Conservation (phyloP, 2,329 filamentous ascomycete genomes). For the Botrytis fabae region DNA sequence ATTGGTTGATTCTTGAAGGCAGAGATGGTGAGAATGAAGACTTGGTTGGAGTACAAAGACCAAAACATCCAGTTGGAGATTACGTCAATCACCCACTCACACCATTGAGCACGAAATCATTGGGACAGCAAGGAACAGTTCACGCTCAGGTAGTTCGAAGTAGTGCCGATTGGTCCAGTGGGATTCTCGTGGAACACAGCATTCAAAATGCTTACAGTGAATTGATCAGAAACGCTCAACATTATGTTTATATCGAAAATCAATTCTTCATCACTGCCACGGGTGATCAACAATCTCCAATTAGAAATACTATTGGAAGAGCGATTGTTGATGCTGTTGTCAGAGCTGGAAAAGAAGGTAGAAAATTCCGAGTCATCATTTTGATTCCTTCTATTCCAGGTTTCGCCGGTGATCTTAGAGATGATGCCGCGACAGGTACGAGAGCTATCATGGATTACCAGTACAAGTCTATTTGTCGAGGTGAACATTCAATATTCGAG, state of each 20-base stretch:
- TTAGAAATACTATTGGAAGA: conserved; percentile 83
- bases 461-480: conserved; percentile 92
- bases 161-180: conserved; percentile 90
- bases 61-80: conserved; percentile 83
- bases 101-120: conserved; percentile 65
- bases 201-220: conserved; percentile 88
- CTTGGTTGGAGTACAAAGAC: conserved; percentile 82
- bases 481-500: conserved; percentile 86
- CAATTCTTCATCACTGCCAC: conserved; percentile 98
- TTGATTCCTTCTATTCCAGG: conserved; percentile 90
- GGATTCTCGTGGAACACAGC: conserved; percentile 79
- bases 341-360: conserved; percentile 73
- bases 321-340: conserved; percentile 92
- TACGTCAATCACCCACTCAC: conserved; percentile 80
- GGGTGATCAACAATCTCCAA: conserved; percentile 78
- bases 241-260: conserved; percentile 97
- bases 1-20: conserved; percentile 81
- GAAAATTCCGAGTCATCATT: conserved; percentile 89
- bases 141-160: conserved; percentile 86
- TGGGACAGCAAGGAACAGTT: conserved; percentile 67
- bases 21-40: conserved; percentile 78
- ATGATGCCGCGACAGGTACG: conserved; percentile 81
- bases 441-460: conserved; percentile 97
- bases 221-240: conserved; percentile 81
- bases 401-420: conserved; percentile 86